phyloP scores from a whole-genome alignment of 108 stramenopile genomes.

The Skeletonema grethae region DNA sequence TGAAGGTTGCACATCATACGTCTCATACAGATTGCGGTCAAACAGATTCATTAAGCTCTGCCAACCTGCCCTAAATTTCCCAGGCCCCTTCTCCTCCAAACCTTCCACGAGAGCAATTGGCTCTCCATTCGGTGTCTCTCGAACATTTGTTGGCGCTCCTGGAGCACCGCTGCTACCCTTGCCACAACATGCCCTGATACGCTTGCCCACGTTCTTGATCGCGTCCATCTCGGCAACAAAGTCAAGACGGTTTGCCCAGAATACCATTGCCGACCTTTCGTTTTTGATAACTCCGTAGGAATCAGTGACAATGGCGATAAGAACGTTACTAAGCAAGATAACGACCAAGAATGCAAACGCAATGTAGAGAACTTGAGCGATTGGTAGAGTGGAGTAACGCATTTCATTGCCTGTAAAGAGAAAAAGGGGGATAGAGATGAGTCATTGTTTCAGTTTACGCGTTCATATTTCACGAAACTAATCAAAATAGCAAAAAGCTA shows the following conservation, averaged over 20 bases:
- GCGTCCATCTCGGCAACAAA: slow-evolving; percentile 67
- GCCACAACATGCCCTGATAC: slow-evolving; percentile 10
- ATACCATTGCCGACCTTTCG: slow-evolving; percentile 59
- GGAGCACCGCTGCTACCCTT: slow-evolving; percentile 25
- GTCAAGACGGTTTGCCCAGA: slow-evolving; percentile 63
- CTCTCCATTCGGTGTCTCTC: slow-evolving; percentile 33
- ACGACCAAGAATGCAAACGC: slow-evolving; percentile 56
- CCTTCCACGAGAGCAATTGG: slow-evolving; percentile 21
- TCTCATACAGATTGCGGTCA: slow-evolving; percentile 43
- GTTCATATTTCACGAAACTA: neutral
- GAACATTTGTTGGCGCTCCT: slow-evolving; percentile 28
- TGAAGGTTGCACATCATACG: slow-evolving; percentile 32
- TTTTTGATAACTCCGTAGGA: slow-evolving; percentile 62
- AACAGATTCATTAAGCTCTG: slow-evolving; percentile 47
- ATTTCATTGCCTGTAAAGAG: slow-evolving; percentile 15
- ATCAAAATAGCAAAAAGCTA: neutral
- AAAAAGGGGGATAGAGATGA: neutral
- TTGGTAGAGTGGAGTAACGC: slow-evolving; percentile 31
- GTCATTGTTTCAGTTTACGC: neutral
- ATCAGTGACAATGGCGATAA: slow-evolving; percentile 68
- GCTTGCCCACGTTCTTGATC: slow-evolving; percentile 39
- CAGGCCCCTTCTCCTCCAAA: slow-evolving; percentile 14
- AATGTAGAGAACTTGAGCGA: slow-evolving; percentile 50
- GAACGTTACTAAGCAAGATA: slow-evolving; percentile 57
- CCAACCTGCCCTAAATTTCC: slow-evolving; percentile 39